Percentiles rank a stretch among this genome's conserved stretches.
These are phyloP conservation scores for Physaria fendleri DNA, from an alignment of 345 rosid species.

Conservation along the genomic window DNA sequence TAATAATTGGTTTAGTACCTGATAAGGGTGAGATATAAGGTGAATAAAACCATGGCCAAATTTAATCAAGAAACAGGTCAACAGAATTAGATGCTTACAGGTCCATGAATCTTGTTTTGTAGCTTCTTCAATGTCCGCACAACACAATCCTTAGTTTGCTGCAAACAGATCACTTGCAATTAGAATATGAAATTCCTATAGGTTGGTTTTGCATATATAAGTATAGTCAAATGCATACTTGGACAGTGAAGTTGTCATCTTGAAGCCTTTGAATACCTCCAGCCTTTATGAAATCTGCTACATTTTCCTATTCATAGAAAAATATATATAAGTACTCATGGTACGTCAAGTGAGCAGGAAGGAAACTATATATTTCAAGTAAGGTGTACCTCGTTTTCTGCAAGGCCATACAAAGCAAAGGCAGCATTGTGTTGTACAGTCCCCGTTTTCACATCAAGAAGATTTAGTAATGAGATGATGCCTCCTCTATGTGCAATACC, in stretches of 20 bases:
- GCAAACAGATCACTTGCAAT: slow-evolving; percentile 4
- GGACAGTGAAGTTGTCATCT: slow-evolving; percentile 47
- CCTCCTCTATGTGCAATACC: slow-evolving; percentile 73
- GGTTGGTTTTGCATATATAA: background rate
- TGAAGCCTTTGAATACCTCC: slow-evolving; percentile 63
- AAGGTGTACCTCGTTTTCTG: slow-evolving; percentile 63
- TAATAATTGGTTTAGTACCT: slow-evolving; percentile 52
- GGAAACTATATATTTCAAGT: background rate
- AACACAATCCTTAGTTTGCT: slow-evolving; percentile 73
- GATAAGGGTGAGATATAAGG: slow-evolving; percentile 9
- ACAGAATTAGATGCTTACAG: slow-evolving; percentile 34
- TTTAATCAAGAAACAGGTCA: background rate
- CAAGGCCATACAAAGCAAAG: slow-evolving; percentile 65
- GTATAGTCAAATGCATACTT: slow-evolving; percentile 39
- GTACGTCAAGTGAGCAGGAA: background rate
- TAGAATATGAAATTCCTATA: background rate
- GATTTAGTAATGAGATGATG: slow-evolving; percentile 45
- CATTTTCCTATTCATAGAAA: slow-evolving; percentile 43
- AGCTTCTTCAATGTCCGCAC: slow-evolving; percentile 59
- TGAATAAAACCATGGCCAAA: background rate
- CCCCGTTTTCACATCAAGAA: slow-evolving; percentile 51
- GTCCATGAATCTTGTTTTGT: slow-evolving; percentile 61
- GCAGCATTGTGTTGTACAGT: slow-evolving; percentile 75
- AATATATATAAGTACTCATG: background rate
- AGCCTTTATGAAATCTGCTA: slow-evolving; percentile 50